Evolutionary conservation across 73 alveolate genomes (phyloP), one percentile per base, ranked within the genome.

Genomic region (Paramecium tetraurelia): DNA sequence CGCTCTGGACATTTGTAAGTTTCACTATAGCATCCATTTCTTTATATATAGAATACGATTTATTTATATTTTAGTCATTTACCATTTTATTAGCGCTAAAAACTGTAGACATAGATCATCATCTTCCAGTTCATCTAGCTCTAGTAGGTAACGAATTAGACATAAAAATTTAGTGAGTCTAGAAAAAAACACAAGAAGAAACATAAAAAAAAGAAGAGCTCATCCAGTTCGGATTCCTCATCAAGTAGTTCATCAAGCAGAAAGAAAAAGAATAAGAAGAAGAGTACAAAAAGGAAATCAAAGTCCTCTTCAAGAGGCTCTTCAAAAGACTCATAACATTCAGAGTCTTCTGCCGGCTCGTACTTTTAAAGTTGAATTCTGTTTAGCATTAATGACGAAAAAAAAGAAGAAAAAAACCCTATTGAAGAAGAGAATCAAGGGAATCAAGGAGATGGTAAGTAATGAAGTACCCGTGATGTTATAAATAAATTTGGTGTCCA

Each of bases 301-400:
- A 72, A 38, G 59, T 72, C 86, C 59, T 72, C 86, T 35, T 80
- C 90, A 41, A 59, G 57, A 80, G 72, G 31, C 41, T 41, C 87
- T 33, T 41, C 70, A 80, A 31, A 41, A 80, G 90, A 80, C 70
- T 80, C 90, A 24, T 38, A 80, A 24, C 40, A 36, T 29, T 72
- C 86, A 38, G 72, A 44, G 90, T 80, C 90, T 44, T 80, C 69
- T 53, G 33, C 90, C 48, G 72, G 76, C 46, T 80, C 90, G 90
- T 80, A 80, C 72, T 80, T 80, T 80, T 80, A 41, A 80, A 80
- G 70, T 80, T 80, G 70, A 31, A 44, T 80, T 80, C 72, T 24
- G 50, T 44, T 80, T 80, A 80, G 90, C 76, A 44, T 38, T 44
- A 41, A 20, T 80, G 90, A 24, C 33, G 90, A 80, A 31, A 63